These are phyloP conservation scores for Dictyostelium capitatum DNA, from an alignment of 78 protist species.

Conservation along the genomic window DNA sequence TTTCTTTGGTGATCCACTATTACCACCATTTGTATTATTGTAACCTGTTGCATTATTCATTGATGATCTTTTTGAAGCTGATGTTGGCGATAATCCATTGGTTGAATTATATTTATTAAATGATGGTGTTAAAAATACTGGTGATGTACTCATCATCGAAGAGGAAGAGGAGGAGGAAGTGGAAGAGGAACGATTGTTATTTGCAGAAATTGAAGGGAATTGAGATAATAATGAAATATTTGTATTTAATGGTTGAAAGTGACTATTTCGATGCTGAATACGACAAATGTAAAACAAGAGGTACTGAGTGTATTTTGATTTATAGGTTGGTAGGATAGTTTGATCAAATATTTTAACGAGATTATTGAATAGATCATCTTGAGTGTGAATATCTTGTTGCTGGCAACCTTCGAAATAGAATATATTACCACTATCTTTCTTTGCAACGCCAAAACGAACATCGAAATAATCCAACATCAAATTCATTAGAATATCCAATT, in stretches of 20 bases:
- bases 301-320: constrained; percentile 65
- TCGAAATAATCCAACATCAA: constrained; percentile 66
- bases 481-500: constrained; percentile 60
- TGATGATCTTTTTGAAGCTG: neutral
- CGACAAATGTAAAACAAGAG: constrained; percentile 37
- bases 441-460: constrained; percentile 30
- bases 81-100: neutral
- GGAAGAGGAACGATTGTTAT: neutral
- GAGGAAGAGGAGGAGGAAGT: neutral
- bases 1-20: constrained; percentile 8
- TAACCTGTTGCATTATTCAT: neutral
- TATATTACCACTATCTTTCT: constrained; percentile 54
- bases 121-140: constrained; percentile 34
- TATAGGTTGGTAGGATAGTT: constrained; percentile 61
- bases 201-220: constrained; percentile 1
- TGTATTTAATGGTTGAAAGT: constrained; percentile 37
- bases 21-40: neutral
- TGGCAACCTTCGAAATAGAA: constrained; percentile 27
- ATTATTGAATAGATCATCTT: constrained; percentile 41
- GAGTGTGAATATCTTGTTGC: constrained; percentile 1
- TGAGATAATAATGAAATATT: constrained; percentile 49
- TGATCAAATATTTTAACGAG: constrained; percentile 38
- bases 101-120: neutral
- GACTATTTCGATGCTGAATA: constrained; percentile 7
- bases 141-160: constrained; percentile 14